Percentiles rank a stretch among this genome's conserved stretches.
These are phyloP conservation scores for Gossypium aridum DNA, from an alignment of 441 rosid species.

Conservation along the genomic window DNA sequence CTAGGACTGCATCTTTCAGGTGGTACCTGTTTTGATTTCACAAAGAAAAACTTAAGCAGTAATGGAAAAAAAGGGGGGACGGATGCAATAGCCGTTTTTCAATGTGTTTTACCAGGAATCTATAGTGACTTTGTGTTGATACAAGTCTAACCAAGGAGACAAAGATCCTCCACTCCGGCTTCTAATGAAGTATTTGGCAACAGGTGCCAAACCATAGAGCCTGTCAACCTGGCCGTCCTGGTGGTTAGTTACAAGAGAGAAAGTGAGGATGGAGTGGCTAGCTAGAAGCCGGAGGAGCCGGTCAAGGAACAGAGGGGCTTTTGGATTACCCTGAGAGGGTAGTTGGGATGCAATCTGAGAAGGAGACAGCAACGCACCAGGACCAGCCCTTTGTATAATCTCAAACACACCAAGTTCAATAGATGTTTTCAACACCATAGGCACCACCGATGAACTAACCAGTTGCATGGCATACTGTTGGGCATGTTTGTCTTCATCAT, in stretches of 20 bases:
- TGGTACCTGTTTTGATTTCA: constrained; percentile 28
- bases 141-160: neutral
- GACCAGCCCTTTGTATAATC: constrained; percentile 24
- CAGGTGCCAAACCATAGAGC: constrained; percentile 40
- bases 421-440: constrained; percentile 34
- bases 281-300: constrained; percentile 42
- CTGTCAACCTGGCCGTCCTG: constrained; percentile 9
- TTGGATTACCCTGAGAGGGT: constrained; percentile 20
- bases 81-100: neutral
- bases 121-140: neutral
- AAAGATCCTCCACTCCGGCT: neutral
- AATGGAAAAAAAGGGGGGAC: neutral
- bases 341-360: constrained; percentile 30
- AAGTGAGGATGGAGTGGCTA: constrained; percentile 32
- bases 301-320: constrained; percentile 20
- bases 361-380: constrained; percentile 31
- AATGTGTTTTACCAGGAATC: neutral
- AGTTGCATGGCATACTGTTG: constrained; percentile 24
- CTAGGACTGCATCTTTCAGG: constrained; percentile 34
- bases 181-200: constrained; percentile 8
- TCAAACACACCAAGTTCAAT: constrained; percentile 37
- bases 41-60: neutral
- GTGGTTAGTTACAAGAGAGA: constrained; percentile 21
- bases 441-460: constrained; percentile 34
- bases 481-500: constrained; percentile 5